These are phyloP conservation scores for Parietaria judaica DNA, from an alignment of 306 rosid genomes.

Conservation along the genomic window DNA sequence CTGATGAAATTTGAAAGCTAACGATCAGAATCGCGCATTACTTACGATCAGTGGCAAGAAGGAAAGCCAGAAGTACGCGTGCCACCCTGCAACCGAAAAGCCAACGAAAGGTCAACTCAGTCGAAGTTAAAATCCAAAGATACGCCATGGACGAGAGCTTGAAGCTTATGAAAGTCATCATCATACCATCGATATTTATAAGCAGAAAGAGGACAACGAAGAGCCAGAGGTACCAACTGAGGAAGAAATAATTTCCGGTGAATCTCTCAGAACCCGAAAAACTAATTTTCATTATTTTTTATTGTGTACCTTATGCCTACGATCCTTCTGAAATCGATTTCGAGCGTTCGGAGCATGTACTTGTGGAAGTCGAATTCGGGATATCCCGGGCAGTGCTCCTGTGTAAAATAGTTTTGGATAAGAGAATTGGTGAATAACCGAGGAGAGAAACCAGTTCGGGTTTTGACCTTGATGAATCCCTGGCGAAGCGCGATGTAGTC, in stretches of 20 bases:
- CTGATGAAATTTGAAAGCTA: constrained; percentile 10
- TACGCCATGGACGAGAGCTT: constrained; percentile 2
- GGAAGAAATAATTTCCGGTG: constrained; percentile 6
- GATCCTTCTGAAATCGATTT: constrained; percentile 61
- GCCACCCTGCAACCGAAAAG: constrained; percentile 58
- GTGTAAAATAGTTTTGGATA: neutral
- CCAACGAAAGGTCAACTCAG: neutral
- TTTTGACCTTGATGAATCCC: constrained; percentile 65
- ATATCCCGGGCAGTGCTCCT: constrained; percentile 32
- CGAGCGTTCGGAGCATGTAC: constrained; percentile 54
- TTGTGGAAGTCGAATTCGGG: constrained; percentile 40
- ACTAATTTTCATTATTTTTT: neutral
- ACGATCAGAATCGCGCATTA: neutral
- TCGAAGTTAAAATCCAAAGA: too few relatives aligned
- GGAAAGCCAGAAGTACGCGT: constrained; percentile 85
- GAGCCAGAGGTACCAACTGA: constrained; percentile 88
- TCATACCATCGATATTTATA: constrained; percentile 62
- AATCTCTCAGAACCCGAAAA: constrained; percentile 8
- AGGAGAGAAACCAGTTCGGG: neutral
- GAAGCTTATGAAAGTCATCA: constrained; percentile 13
- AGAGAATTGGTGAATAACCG: neutral
- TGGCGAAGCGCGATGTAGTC: constrained; percentile 73
- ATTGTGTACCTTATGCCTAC: constrained; percentile 65
- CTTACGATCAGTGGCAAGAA: constrained; percentile 86
- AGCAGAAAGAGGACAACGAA: constrained; percentile 86